Percentiles rank a stretch among this genome's conserved stretches.
Evolutionary conservation across 1,284 basidiomycete species (phyloP).

Genomic region (Albatrellus sp.): DNA sequence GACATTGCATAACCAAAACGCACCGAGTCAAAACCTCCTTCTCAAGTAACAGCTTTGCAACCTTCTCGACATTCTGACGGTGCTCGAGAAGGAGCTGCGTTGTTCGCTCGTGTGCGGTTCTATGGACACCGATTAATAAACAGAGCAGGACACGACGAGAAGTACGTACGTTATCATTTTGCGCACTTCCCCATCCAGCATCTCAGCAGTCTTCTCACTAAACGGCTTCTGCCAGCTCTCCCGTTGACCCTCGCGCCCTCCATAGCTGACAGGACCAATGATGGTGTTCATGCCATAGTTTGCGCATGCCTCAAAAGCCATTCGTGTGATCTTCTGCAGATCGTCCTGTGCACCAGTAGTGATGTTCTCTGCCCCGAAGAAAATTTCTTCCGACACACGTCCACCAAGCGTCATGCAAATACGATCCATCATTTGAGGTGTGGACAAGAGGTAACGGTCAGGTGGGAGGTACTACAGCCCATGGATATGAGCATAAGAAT

Average conservation of each 20-base stretch:
- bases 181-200: conserved; percentile 84
- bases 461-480: conserved; percentile 76
- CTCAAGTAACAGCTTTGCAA: conserved; percentile 80
- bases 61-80: conserved; percentile 85
- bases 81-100: conserved; percentile 75
- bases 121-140: conserved; percentile 15
- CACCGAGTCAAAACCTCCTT: conserved; percentile 94
- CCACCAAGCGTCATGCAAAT: conserved; percentile 99
- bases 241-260: conserved; percentile 69
- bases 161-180: conserved; percentile 79
- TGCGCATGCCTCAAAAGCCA: conserved; percentile 93
- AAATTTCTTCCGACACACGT: conserved; percentile 96
- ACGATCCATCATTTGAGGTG: conserved; percentile 87
- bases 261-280: conserved; percentile 95
- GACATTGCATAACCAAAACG: conserved; percentile 10
- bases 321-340: conserved; percentile 93
- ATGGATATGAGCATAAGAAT: conserved; percentile 2
- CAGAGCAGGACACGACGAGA: not conserved
- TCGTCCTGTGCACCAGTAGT: conserved; percentile 98
- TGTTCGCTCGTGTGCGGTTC: conserved; percentile 78
- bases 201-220: conserved; percentile 93
- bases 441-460: conserved; percentile 91
- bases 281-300: conserved; percentile 94
- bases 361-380: conserved; percentile 88
- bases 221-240: conserved; percentile 96